Conservation (phyloP, 495 filamentous ascomycete species). For the Physcia stellaris region DNA sequence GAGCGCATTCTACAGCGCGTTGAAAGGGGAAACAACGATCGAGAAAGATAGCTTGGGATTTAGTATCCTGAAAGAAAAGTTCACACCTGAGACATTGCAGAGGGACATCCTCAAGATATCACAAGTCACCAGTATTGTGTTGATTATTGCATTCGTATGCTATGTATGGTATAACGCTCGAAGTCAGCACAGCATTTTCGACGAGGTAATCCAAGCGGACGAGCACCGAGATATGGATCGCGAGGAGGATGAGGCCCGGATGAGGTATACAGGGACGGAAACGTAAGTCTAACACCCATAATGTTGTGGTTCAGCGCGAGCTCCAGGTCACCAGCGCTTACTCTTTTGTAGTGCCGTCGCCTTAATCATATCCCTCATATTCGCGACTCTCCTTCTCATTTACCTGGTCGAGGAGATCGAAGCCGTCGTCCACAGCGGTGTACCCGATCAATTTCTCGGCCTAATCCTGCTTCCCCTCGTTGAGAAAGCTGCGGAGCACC, state of each 20-base stretch:
- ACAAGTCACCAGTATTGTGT: conserved; percentile 9
- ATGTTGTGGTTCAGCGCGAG: no score
- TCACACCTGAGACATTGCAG: conserved; percentile 14
- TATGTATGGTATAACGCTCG: conserved; percentile 10
- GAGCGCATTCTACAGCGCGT: conserved; percentile 22
- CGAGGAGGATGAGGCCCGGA: conserved; percentile 12
- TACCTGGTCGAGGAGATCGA: conserved; percentile 11
- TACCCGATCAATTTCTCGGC: conserved; percentile 4
- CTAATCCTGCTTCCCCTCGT: conserved; percentile 4
- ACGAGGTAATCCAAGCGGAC: conserved; percentile 13
- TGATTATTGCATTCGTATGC: conserved; percentile 12
- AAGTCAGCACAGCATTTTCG: conserved; percentile 12
- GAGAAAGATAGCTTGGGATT: conserved; percentile 6
- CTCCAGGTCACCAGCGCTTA: no score
- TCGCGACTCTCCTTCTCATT: conserved; percentile 18
- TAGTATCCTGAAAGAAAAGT: conserved; percentile 4
- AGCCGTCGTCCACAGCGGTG: conserved; percentile 1
- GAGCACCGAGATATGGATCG: conserved; percentile 13
- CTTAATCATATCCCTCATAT: conserved; percentile 15
- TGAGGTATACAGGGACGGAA: conserved; percentile 26
- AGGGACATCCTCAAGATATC: conserved; percentile 11
- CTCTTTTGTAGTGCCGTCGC: conserved; percentile 19
- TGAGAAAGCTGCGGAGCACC: conserved; percentile 3
- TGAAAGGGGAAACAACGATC: conserved; percentile 14
- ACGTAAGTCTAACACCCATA: conserved; percentile 1